Conservation (phyloP, 2,329 filamentous ascomycete species). For the Mycosphaerella arachidis region DNA sequence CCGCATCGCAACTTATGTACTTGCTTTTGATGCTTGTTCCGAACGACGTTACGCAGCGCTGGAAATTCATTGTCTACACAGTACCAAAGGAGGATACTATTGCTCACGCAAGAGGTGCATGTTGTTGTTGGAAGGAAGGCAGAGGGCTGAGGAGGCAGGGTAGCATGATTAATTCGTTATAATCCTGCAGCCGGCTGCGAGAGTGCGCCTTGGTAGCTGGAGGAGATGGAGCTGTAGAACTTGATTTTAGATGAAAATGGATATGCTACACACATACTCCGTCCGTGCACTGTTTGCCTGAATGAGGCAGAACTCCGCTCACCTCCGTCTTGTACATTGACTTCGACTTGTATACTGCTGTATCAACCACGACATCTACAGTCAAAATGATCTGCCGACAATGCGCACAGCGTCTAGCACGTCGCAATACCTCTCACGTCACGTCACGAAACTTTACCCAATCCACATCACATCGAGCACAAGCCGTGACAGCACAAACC, state of each 20-base stretch:
- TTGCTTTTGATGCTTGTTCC: conserved; percentile 1
- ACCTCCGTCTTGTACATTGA: not conserved
- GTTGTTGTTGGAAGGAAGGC: not conserved
- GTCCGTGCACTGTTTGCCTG: not conserved
- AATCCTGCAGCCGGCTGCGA: conserved; percentile 20
- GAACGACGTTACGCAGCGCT: conserved; percentile 16
- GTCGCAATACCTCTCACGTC: conserved; percentile 6
- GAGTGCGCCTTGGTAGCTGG: not conserved
- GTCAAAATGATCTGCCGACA: conserved; percentile 30
- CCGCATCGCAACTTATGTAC: conserved; percentile 1
- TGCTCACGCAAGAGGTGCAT: conserved; percentile 12
- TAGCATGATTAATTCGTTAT: conserved; percentile 13
- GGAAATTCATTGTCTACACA: not conserved
- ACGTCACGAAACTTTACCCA: conserved; percentile 16
- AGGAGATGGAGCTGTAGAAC: not conserved
- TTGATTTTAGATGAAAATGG: conserved; percentile 1
- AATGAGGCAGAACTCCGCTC: not conserved
- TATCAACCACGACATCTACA: not conserved
- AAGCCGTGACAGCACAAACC: conserved; percentile 27
- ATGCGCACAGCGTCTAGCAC: conserved; percentile 27
- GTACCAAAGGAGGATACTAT: conserved; percentile 1
- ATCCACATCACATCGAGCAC: conserved; percentile 12
- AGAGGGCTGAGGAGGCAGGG: conserved; percentile 7
- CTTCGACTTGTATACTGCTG: not conserved
- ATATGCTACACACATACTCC: not conserved